A percentile compares a stretch with the other conserved stretches of the same genome.
phyloP scores from a whole-genome alignment of 169 alveolate genomes.

The Plasmodium cynomolgi region DNA sequence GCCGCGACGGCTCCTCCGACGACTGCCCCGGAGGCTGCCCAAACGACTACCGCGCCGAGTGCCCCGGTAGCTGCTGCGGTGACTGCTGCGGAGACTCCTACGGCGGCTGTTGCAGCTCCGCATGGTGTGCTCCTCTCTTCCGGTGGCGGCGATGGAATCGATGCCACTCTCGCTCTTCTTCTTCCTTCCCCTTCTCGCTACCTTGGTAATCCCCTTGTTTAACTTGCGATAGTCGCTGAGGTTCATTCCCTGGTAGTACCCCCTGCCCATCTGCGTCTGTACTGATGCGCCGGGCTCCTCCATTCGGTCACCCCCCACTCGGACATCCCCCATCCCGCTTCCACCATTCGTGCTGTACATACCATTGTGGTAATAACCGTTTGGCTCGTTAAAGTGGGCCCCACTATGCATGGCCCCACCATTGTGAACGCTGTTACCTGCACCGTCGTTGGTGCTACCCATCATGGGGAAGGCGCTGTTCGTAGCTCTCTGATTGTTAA shows the following conservation, averaged over 20 bases:
- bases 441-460: background rate
- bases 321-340: background rate
- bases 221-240: background rate
- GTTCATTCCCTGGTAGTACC: background rate
- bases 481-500: background rate
- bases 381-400: background rate
- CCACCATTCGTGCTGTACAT: constrained; percentile 11
- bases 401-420: background rate
- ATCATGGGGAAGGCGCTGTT: background rate
- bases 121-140: background rate
- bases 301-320: background rate
- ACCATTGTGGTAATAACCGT: background rate
- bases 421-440: background rate
- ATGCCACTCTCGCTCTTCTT: background rate
- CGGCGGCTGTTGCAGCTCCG: background rate
- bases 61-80: background rate
- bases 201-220: background rate
- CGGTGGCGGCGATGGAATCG: background rate
- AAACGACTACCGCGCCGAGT: background rate
- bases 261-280: background rate
- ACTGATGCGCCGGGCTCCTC: background rate
- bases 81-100: background rate
- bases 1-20: background rate
- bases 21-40: background rate
- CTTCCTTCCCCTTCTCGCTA: background rate